phyloP scores from a whole-genome alignment of 805 yeast species.

The Saturnispora ahearnii region DNA sequence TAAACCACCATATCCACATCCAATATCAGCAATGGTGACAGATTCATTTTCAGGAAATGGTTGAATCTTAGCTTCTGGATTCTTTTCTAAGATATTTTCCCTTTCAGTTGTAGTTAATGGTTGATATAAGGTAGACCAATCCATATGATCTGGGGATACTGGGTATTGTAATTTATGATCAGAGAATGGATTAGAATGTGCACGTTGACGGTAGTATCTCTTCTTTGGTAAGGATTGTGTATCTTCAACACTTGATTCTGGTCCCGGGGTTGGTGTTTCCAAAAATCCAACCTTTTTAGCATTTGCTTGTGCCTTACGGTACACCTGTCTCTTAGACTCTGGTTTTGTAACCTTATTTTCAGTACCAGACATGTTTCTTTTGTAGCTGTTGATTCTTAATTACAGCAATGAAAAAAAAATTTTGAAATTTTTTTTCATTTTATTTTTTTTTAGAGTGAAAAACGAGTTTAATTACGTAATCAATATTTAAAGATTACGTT shows the following conservation, averaged over 20 bases:
- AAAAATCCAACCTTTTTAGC: slow-evolving; percentile 39
- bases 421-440: background rate
- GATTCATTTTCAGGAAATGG: slow-evolving; percentile 1
- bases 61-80: slow-evolving; percentile 30
- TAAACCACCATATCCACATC: slow-evolving; percentile 97
- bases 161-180: slow-evolving; percentile 93
- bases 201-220: slow-evolving; percentile 89
- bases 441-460: background rate
- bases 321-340: slow-evolving; percentile 7
- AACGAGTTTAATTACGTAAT: no score
- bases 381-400: no score
- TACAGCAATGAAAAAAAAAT: background rate
- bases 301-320: slow-evolving; percentile 39
- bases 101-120: slow-evolving; percentile 34
- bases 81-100: slow-evolving; percentile 17
- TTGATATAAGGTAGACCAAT: slow-evolving; percentile 78
- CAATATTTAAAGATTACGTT: no score
- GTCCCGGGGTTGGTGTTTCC: slow-evolving; percentile 15
- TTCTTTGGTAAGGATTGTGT: slow-evolving; percentile 54
- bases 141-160: slow-evolving; percentile 68
- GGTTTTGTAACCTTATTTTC: slow-evolving; percentile 5
- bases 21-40: slow-evolving; percentile 90
- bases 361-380: background rate
- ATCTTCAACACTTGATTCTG: slow-evolving; percentile 17
- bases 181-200: slow-evolving; percentile 95